phyloP scores from a whole-genome alignment of 352 stramenopile genomes.

The Phytophthora foliorum region DNA sequence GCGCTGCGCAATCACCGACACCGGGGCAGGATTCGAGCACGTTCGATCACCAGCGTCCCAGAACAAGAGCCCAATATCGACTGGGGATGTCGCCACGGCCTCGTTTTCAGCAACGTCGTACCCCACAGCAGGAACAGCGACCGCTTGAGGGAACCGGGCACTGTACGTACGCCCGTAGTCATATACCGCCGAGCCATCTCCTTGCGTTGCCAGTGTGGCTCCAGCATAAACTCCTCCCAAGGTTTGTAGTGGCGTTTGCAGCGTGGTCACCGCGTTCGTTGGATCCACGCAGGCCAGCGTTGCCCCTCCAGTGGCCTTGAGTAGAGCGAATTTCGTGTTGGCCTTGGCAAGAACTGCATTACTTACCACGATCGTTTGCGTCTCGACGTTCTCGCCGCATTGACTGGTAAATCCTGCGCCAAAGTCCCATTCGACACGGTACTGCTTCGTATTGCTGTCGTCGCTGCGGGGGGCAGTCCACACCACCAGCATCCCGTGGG shows the following conservation, averaged over 20 bases:
- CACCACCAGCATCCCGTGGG: constrained; percentile 58
- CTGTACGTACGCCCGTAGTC: constrained; percentile 81
- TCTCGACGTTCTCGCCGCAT: constrained; percentile 79
- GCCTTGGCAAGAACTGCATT: background rate
- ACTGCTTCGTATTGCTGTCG: constrained; percentile 73
- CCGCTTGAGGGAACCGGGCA: constrained; percentile 57
- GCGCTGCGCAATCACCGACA: constrained; percentile 38
- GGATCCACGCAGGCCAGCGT: constrained; percentile 19
- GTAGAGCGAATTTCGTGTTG: constrained; percentile 20
- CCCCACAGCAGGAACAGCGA: constrained; percentile 31
- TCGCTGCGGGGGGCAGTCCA: constrained; percentile 90
- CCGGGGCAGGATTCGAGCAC: constrained; percentile 38
- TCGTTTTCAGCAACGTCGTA: constrained; percentile 33
- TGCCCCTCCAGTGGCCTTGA: constrained; percentile 9
- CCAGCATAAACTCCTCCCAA: constrained; percentile 43
- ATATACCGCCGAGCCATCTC: constrained; percentile 67
- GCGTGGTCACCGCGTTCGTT: background rate
- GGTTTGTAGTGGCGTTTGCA: constrained; percentile 41
- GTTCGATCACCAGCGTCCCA: constrained; percentile 30
- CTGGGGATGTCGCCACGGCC: constrained; percentile 45
- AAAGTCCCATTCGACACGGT: constrained; percentile 96
- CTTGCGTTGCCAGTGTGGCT: constrained; percentile 44
- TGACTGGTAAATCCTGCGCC: constrained; percentile 85
- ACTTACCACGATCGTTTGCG: constrained; percentile 63
- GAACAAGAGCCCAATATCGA: constrained; percentile 53